These are phyloP conservation scores for Ogataea chonburiensis DNA, from an alignment of 805 yeast genomes.

Conservation along the genomic window DNA sequence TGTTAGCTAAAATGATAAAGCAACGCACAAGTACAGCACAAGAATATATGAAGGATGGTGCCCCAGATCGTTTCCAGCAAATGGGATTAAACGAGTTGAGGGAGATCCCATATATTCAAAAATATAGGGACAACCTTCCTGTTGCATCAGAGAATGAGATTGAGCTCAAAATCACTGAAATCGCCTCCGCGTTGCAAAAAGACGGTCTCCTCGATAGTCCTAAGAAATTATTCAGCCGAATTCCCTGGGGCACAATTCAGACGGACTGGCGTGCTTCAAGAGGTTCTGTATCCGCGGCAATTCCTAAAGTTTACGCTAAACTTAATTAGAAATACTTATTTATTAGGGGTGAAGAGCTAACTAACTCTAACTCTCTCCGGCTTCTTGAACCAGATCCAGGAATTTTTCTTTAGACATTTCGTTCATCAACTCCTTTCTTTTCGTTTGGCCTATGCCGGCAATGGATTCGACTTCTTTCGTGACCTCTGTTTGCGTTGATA, in stretches of 20 bases:
- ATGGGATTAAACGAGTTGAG: slow-evolving; percentile 38
- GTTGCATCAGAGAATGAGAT: slow-evolving; percentile 38
- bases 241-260: slow-evolving; percentile 37
- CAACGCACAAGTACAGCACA: slow-evolving; percentile 40
- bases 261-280: slow-evolving; percentile 39
- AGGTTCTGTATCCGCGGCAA: slow-evolving; percentile 29
- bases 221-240: slow-evolving; percentile 29
- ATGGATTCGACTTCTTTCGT: slow-evolving; percentile 68
- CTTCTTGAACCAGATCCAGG: slow-evolving; percentile 81
- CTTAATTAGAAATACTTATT: slow-evolving; percentile 9
- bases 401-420: slow-evolving; percentile 89
- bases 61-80: slow-evolving; percentile 42
- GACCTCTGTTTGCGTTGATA: slow-evolving; percentile 79
- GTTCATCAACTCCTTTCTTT: slow-evolving; percentile 58
- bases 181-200: slow-evolving; percentile 28
- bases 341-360: too few relatives aligned
- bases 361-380: slow-evolving; percentile 53
- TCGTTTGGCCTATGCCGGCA: slow-evolving; percentile 47
- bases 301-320: slow-evolving; percentile 28
- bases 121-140: slow-evolving; percentile 36
- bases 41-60: slow-evolving; percentile 37
- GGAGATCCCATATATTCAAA: slow-evolving; percentile 37
- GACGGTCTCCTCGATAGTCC: slow-evolving; percentile 27
- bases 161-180: slow-evolving; percentile 30
- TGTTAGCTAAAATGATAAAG: slow-evolving; percentile 38